phyloP scores from a whole-genome alignment of 208 protist genomes.

The Crithidia mellificae region DNA sequence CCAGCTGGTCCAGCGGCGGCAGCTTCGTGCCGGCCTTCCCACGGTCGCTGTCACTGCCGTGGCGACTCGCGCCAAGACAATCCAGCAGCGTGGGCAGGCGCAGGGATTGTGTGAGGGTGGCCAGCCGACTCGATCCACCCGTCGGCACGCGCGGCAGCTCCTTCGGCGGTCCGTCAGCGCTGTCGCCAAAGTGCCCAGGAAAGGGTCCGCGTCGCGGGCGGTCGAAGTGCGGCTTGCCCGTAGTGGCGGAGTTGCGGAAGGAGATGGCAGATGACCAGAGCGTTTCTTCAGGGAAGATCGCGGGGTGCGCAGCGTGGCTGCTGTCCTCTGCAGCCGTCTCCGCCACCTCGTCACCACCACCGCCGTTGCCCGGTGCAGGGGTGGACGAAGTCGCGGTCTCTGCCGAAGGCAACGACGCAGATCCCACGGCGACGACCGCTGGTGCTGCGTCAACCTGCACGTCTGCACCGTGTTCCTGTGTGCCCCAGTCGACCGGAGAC shows the following conservation, averaged over 20 bases:
- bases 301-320: not conserved
- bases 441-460: not conserved
- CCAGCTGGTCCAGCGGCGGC: constrained; percentile 34
- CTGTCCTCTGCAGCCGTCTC: not conserved
- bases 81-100: constrained; percentile 28
- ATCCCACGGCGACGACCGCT: no score
- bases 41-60: not conserved
- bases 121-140: constrained; percentile 20
- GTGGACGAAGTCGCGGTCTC: no score
- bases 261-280: constrained; percentile 25
- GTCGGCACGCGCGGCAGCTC: constrained; percentile 24
- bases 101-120: constrained; percentile 20
- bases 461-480: not conserved
- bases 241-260: constrained; percentile 10
- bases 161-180: not conserved
- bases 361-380: not conserved
- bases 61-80: constrained; percentile 20
- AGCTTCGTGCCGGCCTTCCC: constrained; percentile 27
- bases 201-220: constrained; percentile 11
- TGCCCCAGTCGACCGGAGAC: not conserved
- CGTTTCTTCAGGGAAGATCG: constrained; percentile 28
- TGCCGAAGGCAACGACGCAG: no score
- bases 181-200: not conserved
- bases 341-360: not conserved
- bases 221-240: constrained; percentile 15